phyloP scores from a whole-genome alignment of 345 rosid genomes.

The Camelina sativa region DNA sequence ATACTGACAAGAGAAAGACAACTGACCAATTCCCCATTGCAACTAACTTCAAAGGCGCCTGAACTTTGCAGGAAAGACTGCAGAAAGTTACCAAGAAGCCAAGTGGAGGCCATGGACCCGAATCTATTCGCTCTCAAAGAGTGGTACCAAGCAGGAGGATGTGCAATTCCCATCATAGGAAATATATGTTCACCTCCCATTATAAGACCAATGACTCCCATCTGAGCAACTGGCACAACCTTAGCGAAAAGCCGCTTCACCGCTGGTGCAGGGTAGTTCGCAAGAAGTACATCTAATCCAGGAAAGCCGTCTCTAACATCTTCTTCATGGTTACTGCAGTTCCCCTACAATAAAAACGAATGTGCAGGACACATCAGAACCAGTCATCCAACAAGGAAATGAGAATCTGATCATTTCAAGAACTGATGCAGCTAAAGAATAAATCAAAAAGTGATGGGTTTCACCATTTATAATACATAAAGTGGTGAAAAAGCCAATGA shows the following conservation, averaged over 20 bases:
- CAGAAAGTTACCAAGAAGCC: constrained; percentile 77
- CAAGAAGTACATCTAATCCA: constrained; percentile 68
- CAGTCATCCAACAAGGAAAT: not conserved
- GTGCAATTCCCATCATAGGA: constrained; percentile 62
- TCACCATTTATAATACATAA: too few species aligned
- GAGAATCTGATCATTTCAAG: too few species aligned
- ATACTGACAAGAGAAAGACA: not conserved
- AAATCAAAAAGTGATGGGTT: too few species aligned
- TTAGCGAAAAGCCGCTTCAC: constrained; percentile 63
- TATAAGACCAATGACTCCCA: constrained; percentile 63
- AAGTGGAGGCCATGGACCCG: constrained; percentile 68
- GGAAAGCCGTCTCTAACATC: constrained; percentile 69
- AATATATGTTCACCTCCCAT: constrained; percentile 71
- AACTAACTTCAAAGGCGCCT: constrained; percentile 79
- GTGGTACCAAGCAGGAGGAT: constrained; percentile 69
- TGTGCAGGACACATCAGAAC: not conserved
- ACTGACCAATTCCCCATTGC: constrained; percentile 66
- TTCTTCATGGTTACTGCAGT: constrained; percentile 70
- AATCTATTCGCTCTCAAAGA: constrained; percentile 69
- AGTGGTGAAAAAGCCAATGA: too few species aligned
- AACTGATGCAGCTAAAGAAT: too few species aligned
- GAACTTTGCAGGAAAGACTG: constrained; percentile 76
- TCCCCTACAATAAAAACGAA: constrained; percentile 48
- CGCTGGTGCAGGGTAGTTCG: constrained; percentile 65
- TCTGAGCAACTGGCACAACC: constrained; percentile 61